A percentile compares a stretch with the other conserved stretches of the same genome.
phyloP scores from a whole-genome alignment of 768 basidiomycete species.

The Leccinum ochraceum region DNA sequence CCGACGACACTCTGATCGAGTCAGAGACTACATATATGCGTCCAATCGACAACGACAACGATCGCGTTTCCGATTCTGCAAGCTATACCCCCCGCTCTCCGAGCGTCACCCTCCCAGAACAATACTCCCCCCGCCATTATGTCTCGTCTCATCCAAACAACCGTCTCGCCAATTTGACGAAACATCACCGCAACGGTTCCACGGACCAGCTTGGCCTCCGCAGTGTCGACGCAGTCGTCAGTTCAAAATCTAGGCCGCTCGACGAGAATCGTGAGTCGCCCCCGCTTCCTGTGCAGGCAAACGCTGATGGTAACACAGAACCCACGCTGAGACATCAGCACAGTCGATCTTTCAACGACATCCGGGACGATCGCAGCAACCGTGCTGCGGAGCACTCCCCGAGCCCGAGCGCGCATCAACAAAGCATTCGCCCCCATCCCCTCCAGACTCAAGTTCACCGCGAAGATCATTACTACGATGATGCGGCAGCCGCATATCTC shows the following conservation, averaged over 20 bases:
- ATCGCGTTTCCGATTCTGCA: conserved; percentile 51
- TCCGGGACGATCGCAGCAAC: conserved; percentile 23
- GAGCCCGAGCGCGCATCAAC: conserved; percentile 15
- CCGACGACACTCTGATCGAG: conserved; percentile 48
- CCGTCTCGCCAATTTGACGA: conserved; percentile 40
- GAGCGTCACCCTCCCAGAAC: conserved; percentile 57
- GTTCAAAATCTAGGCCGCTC: conserved; percentile 40
- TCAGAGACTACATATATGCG: conserved; percentile 36
- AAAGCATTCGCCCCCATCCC: conserved; percentile 38
- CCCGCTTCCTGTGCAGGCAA: conserved; percentile 6
- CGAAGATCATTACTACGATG: conserved; percentile 66
- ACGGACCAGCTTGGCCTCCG: conserved; percentile 64
- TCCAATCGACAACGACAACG: conserved; percentile 35
- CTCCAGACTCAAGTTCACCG: conserved; percentile 44
- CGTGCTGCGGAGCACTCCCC: conserved; percentile 24
- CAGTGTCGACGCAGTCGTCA: conserved; percentile 57
- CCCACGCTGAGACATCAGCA: conserved; percentile 22
- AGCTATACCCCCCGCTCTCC: conserved; percentile 72
- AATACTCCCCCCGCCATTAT: conserved; percentile 34
- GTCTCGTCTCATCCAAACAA: conserved; percentile 30
- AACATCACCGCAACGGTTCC: conserved; percentile 55
- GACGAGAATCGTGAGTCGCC: conserved; percentile 34
- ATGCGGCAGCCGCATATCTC: conserved; percentile 59
- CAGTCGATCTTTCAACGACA: conserved; percentile 20
- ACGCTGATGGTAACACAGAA: conserved; percentile 25